phyloP scores from a whole-genome alignment of 768 basidiomycete genomes.

The Suillus cothurnatus region DNA sequence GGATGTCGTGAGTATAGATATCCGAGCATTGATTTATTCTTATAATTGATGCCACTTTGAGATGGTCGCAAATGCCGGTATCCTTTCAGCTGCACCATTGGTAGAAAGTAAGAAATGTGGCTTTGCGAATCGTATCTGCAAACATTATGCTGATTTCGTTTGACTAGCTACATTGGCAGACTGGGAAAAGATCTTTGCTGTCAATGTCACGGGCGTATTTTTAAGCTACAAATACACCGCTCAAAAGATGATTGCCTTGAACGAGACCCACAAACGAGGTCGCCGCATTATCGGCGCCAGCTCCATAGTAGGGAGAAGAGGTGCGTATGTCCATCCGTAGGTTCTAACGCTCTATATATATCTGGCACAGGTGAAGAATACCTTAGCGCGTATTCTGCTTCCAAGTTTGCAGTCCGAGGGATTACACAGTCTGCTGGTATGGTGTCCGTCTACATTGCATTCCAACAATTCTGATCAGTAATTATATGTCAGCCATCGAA shows the following conservation, averaged over 20 bases:
- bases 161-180: slow-evolving; percentile 29
- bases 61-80: slow-evolving; percentile 33
- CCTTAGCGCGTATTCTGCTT: slow-evolving; percentile 26
- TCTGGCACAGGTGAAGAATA: not conserved
- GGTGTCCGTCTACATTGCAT: not conserved
- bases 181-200: slow-evolving; percentile 31
- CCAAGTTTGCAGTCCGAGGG: slow-evolving; percentile 35
- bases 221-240: slow-evolving; percentile 41
- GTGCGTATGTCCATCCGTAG: not conserved
- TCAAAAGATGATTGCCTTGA: slow-evolving; percentile 35
- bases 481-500: slow-evolving; percentile 24
- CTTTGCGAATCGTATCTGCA: too few species aligned
- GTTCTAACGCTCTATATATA: not conserved
- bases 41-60: not conserved
- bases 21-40: not conserved
- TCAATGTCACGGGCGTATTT: slow-evolving; percentile 39
- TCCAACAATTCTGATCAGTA: not conserved
- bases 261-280: slow-evolving; percentile 37
- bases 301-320: slow-evolving; percentile 32
- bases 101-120: slow-evolving; percentile 14
- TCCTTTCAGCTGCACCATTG: slow-evolving; percentile 7
- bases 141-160: not conserved
- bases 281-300: slow-evolving; percentile 36
- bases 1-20: slow-evolving; percentile 44
- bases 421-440: slow-evolving; percentile 27